Evolutionary conservation across 768 basidiomycete species (phyloP).

Genomic region (Mycena filopes): DNA sequence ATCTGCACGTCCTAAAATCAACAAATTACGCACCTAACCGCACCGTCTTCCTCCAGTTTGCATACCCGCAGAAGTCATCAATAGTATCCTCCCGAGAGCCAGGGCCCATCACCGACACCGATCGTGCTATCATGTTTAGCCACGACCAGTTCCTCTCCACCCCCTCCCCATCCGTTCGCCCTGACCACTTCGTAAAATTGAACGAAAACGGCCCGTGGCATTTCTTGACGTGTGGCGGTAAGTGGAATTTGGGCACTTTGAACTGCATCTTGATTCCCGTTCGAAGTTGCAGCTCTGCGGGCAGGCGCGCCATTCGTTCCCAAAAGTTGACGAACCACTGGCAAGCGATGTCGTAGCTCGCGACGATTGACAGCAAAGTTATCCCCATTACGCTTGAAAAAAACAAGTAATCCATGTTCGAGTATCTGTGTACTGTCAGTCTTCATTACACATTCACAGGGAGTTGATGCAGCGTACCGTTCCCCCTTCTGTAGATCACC

Average conservation of each 20-base stretch:
- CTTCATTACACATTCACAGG: background rate
- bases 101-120: conserved; percentile 34
- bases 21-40: conserved; percentile 25
- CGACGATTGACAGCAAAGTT: background rate
- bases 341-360: conserved; percentile 41
- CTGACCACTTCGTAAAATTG: conserved; percentile 39
- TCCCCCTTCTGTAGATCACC: conserved; percentile 40
- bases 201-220: conserved; percentile 41
- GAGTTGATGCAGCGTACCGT: conserved; percentile 25
- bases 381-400: conserved; percentile 16
- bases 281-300: background rate
- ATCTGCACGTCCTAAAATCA: too few relatives aligned
- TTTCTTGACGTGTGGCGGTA: conserved; percentile 37
- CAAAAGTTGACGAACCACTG: conserved; percentile 36
- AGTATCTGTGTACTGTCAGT: conserved; percentile 25
- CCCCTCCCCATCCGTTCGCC: conserved; percentile 47
- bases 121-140: conserved; percentile 31
- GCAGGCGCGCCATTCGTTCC: conserved; percentile 23
- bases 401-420: conserved; percentile 37
- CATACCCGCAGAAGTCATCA: conserved; percentile 37
- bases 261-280: background rate
- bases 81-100: conserved; percentile 37
- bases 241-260: conserved; percentile 48
- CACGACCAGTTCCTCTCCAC: conserved; percentile 47
- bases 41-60: conserved; percentile 37